Base-by-base conservation (phyloP, 306 rosid genomes). In the Lathyrus oleraceus region DNA sequence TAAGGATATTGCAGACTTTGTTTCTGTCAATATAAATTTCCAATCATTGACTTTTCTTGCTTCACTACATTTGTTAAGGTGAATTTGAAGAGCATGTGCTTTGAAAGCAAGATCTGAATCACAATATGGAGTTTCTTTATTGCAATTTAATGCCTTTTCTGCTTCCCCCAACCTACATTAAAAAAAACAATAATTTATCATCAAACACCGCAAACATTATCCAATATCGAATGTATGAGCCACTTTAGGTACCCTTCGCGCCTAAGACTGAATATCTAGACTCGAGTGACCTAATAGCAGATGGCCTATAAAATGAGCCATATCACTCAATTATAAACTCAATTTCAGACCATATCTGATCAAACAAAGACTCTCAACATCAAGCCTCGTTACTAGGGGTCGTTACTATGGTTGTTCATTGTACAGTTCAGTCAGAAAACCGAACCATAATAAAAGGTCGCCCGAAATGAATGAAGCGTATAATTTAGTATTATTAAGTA, bases 151-250 rank as follows among this genome's bases (percentile, higher is more conserved):
- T 51, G 99, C 89, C 78, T 86, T 89, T 69, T 91, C 93, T 32
- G 87, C 82, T 67, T 89, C 91, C 76, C 99, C 99, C 63, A 91
- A 53, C 77, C 99, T 95, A 66, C 82, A 84, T 36, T 65, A 80
- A 21, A 74, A 53, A 36, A 5, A 54, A 4, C 9, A 16, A 28
- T n/a, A 67, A 64, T n/a, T 63, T 10, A 45, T 10, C 23, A 53
- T 47, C 14, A 60, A 44, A 54, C 57, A 57, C 39, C 23, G 6
- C 48, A 12, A 4, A 10, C 9, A 21, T n/a, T 12, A 43, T 3
- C 15, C 48, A 43, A 43, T 43, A 43, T 43, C 16, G 6, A 4
- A 43, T n/a, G n/a, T n/a, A n/a, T n/a, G n/a, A n/a, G n/a, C n/a
- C n/a, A n/a, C n/a, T n/a, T n/a, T n/a, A n/a, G n/a, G n/a, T n/a